A percentile compares a stretch with the other conserved stretches of the same genome.
These are phyloP conservation scores for Leavenworthia alabamica DNA, from an alignment of 345 rosid genomes.

Conservation along the genomic window DNA sequence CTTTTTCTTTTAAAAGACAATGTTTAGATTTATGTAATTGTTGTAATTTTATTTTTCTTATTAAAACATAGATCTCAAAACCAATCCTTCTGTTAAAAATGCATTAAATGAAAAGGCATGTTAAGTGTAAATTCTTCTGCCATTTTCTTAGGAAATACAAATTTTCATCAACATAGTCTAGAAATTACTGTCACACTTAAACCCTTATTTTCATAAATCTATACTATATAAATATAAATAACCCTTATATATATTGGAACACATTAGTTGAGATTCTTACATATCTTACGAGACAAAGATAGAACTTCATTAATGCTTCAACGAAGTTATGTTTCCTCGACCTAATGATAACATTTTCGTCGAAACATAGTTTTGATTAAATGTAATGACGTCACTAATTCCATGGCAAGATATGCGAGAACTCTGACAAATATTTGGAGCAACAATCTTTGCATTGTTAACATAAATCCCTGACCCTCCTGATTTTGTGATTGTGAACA, in stretches of 20 bases:
- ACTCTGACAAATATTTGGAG: slow-evolving; percentile 30
- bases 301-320: slow-evolving; percentile 19
- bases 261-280: background rate
- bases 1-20: no score
- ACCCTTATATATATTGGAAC: background rate
- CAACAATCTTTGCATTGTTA: slow-evolving; percentile 29
- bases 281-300: background rate
- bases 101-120: no score
- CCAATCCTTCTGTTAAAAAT: no score
- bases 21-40: no score
- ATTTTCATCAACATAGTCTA: background rate
- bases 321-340: slow-evolving; percentile 3
- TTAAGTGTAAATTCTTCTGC: background rate
- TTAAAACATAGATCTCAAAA: no score
- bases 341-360: slow-evolving; percentile 8
- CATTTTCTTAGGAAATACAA: background rate
- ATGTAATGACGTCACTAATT: slow-evolving; percentile 21
- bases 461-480: slow-evolving; percentile 30
- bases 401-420: slow-evolving; percentile 35
- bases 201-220: background rate
- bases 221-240: no score
- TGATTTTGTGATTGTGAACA: slow-evolving; percentile 29
- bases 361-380: background rate
- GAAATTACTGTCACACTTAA: background rate
- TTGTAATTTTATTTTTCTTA: no score